These are phyloP conservation scores for Boletus bicolor DNA, from an alignment of 768 basidiomycete genomes.

Conservation along the genomic window DNA sequence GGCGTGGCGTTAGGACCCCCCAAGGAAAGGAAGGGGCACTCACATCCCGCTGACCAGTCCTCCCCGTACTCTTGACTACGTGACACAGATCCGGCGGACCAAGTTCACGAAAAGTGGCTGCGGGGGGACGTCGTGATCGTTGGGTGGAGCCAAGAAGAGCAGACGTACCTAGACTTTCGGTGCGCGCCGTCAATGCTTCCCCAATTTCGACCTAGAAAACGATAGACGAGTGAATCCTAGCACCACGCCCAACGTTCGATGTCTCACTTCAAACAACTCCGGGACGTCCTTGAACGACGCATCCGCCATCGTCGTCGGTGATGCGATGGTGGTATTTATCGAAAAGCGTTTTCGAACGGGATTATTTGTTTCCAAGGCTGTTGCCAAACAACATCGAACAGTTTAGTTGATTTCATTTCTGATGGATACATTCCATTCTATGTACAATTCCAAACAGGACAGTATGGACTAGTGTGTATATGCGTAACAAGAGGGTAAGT, in stretches of 20 bases:
- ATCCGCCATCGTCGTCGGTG: conserved; percentile 48
- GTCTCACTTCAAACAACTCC: conserved; percentile 88
- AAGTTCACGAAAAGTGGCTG: conserved; percentile 94
- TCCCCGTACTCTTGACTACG: conserved; percentile 88
- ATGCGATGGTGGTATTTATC: too few species aligned
- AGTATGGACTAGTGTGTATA: conserved; percentile 10
- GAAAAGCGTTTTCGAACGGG: not conserved
- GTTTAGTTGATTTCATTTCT: conserved; percentile 4
- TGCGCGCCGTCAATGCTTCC: conserved; percentile 84
- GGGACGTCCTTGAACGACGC: conserved; percentile 90
- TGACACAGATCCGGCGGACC: conserved; percentile 97
- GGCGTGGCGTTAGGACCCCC: not conserved
- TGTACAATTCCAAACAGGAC: conserved; percentile 18
- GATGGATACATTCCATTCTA: not conserved
- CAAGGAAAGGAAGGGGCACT: conserved; percentile 27
- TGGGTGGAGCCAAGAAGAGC: not conserved
- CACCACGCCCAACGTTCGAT: not conserved
- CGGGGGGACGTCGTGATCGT: not conserved
- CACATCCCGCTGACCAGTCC: conserved; percentile 83
- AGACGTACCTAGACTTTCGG: conserved; percentile 83
- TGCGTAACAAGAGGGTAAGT: conserved; percentile 13
- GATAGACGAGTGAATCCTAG: conserved; percentile 2
- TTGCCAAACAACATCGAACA: conserved; percentile 25
- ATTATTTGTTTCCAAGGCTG: conserved; percentile 21
- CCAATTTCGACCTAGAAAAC: conserved; percentile 74